These are phyloP conservation scores for Hirschfeldia incana DNA, from an alignment of 345 rosid genomes.

Conservation along the genomic window DNA sequence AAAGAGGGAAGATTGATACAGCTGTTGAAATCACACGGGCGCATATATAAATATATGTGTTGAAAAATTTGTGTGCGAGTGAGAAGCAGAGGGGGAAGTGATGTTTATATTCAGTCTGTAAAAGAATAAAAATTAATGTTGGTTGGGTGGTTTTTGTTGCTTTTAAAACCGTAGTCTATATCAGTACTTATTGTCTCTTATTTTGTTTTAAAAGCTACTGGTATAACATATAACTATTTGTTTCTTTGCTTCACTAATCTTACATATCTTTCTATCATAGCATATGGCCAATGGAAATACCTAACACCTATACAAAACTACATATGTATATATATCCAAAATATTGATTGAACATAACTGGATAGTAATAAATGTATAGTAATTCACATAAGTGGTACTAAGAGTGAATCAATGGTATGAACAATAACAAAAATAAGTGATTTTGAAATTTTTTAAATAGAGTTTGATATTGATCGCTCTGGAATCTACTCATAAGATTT, in stretches of 20 bases:
- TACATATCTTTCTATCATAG: slow-evolving; percentile 1
- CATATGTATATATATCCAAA: neutral
- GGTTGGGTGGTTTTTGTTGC: slow-evolving; percentile 36
- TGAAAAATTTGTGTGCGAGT: slow-evolving; percentile 17
- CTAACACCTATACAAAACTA: slow-evolving; percentile 5
- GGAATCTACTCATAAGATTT: neutral
- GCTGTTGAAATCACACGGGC: slow-evolving; percentile 41
- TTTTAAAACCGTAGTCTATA: slow-evolving; percentile 27
- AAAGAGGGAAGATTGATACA: slow-evolving; percentile 29
- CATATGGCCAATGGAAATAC: slow-evolving; percentile 24
- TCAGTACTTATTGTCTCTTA: slow-evolving; percentile 33
- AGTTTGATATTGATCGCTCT: neutral
- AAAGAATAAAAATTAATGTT: slow-evolving; percentile 33
- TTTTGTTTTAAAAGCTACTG: slow-evolving; percentile 29
- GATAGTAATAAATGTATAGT: neutral
- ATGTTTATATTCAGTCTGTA: slow-evolving; percentile 25
- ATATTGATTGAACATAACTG: neutral
- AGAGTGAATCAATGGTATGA: neutral
- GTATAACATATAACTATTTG: slow-evolving; percentile 36
- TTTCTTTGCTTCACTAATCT: slow-evolving; percentile 29
- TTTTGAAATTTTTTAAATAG: neutral
- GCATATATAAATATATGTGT: slow-evolving; percentile 1
- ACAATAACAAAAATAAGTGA: neutral
- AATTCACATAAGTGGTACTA: neutral
- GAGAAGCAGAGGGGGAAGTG: slow-evolving; percentile 27